A percentile compares a stretch with the other conserved stretches of the same genome.
Evolutionary conservation across 306 rosid species (phyloP).

Genomic region (Acacia confusa): DNA sequence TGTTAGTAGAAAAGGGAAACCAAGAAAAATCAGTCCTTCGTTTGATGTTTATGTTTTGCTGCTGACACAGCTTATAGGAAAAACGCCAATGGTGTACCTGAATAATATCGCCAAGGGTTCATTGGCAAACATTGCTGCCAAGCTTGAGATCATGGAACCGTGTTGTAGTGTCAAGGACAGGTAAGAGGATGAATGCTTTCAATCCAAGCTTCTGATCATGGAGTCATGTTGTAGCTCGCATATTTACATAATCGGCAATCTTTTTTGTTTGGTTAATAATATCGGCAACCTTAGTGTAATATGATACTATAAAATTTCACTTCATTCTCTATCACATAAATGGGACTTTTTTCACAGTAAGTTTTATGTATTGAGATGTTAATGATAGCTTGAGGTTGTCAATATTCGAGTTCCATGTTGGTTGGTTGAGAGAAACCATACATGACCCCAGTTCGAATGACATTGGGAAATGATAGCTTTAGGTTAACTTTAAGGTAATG

Average conservation of each 20-base stretch:
- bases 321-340: neutral
- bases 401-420: no score
- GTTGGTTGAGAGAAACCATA: no score
- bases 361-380: neutral
- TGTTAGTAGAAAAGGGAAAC: neutral
- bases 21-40: neutral
- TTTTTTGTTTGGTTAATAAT: neutral
- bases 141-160: conserved; percentile 99
- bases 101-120: conserved; percentile 76
- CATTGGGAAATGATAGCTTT: neutral
- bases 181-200: conserved; percentile 41
- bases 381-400: neutral
- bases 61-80: conserved; percentile 82
- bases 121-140: conserved; percentile 91
- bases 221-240: neutral
- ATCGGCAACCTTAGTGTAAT: neutral
- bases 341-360: neutral
- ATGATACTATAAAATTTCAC: neutral
- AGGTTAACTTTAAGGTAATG: neutral
- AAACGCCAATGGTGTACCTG: conserved; percentile 97
- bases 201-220: neutral
- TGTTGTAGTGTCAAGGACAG: conserved; percentile 99
- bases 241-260: neutral
- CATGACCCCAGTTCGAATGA: no score
- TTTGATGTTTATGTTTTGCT: conserved; percentile 24